A percentile compares a stretch with the other conserved stretches of the same genome.
Evolutionary conservation across 257 asterid genomes (phyloP).

Genomic region (Primulina eburnea): DNA sequence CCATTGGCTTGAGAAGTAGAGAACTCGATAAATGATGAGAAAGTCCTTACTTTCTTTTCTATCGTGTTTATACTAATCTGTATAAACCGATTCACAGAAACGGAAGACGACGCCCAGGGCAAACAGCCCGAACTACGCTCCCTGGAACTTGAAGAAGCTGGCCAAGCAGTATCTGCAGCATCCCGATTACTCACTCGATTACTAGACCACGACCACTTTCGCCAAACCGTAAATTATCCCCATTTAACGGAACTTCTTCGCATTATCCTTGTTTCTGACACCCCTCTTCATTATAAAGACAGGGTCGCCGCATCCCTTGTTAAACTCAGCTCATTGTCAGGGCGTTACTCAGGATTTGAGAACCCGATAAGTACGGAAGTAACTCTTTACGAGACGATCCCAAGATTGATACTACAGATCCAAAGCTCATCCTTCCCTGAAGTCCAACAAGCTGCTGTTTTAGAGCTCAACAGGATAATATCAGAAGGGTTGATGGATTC

Average conservation of each 20-base stretch:
- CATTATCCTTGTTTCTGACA: slow-evolving; percentile 43
- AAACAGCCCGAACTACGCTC: slow-evolving; percentile 46
- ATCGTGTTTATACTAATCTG: slow-evolving; percentile 11
- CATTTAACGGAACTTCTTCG: slow-evolving; percentile 52
- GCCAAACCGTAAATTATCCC: slow-evolving; percentile 28
- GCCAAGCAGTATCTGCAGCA: slow-evolving; percentile 65
- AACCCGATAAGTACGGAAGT: slow-evolving; percentile 58
- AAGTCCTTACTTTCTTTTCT: neutral
- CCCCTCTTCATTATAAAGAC: slow-evolving; percentile 62
- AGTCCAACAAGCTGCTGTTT: slow-evolving; percentile 59
- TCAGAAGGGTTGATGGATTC: slow-evolving; percentile 66
- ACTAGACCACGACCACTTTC: slow-evolving; percentile 46
- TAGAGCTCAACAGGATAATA: slow-evolving; percentile 68
- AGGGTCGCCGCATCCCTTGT: slow-evolving; percentile 84
- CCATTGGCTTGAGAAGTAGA: neutral
- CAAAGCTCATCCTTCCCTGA: slow-evolving; percentile 42
- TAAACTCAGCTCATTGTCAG: slow-evolving; percentile 49
- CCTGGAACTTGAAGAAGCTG: slow-evolving; percentile 70
- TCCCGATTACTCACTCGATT: slow-evolving; percentile 60
- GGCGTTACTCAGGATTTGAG: slow-evolving; percentile 30
- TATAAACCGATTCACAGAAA: slow-evolving; percentile 29
- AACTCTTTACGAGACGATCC: slow-evolving; percentile 68
- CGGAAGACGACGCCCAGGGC: slow-evolving; percentile 26
- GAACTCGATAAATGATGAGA: neutral
- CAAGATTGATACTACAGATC: slow-evolving; percentile 66